Base-by-base conservation (phyloP, 108 stramenopile genomes). In the Discostella pseudostelligera region DNA sequence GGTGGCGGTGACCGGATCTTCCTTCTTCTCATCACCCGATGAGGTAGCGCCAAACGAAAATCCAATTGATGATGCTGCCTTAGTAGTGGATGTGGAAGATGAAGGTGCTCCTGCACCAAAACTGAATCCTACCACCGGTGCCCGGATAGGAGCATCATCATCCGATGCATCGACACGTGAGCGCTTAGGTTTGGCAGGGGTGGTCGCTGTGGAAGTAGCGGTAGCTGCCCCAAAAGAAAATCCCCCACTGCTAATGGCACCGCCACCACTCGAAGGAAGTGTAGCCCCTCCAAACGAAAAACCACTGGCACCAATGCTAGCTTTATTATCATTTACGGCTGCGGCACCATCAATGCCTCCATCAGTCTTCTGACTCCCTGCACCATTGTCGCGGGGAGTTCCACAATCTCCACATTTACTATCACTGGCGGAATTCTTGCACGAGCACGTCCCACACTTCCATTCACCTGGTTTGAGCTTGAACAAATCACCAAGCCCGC, bases 381-480 rank as follows among this genome's bases (percentile, higher is more conserved):
- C 47, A 22, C 37, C 45, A 21, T 26, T 71, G 1, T 65, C 22
- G 44, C 54, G 75, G 24, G 51, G 36, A 39, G 80, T 60, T 22
- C 81, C 76, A 48, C 83, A 84, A 4, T 80, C 53, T 6, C 59
- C 12, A 59, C 83, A 84, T 32, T 45, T 39, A 14, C n/a, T 20
- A 4, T 10, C 51, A 1, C 46, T 58, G 28, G 55, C 56, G 9
- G 66, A 44, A 49, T 83, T 84, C 46, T 35, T 61, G 14, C 51
- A 29, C 14, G 54, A 22, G 70, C 83, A 84, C 0, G 48, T 32
- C 19, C 61, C 24, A 50, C 83, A 84, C 73, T 83, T 84, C 83
- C 83, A 84, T 60, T 78, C 58, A 16, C 80, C 82, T 1, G 77
- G 80, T 26, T 65, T 72, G 28, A 8, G 42, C 59, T 46, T 61